Conservation (phyloP, 83 land plant species). For the Diphasiastrum complanatum region DNA sequence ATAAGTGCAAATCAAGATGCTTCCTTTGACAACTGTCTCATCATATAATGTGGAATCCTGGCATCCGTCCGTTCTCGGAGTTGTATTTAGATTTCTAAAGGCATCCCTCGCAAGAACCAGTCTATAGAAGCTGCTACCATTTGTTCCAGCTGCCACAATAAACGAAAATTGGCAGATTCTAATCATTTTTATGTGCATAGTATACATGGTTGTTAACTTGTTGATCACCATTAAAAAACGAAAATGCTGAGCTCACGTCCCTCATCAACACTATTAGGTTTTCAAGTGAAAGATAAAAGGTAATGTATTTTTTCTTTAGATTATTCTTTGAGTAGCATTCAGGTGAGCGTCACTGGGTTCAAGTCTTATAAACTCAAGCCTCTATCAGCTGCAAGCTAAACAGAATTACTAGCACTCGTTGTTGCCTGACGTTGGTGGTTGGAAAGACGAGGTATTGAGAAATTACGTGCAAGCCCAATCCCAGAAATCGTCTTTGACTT, state of each 20-base stretch:
- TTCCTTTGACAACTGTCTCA: not conserved
- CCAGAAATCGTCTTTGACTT: slow-evolving; percentile 46
- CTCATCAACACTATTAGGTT: not conserved
- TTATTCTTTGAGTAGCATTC: too few relatives aligned
- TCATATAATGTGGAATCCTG: slow-evolving; percentile 5
- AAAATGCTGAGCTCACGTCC: not conserved
- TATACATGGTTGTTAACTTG: too few relatives aligned
- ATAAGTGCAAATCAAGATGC: slow-evolving; percentile 4
- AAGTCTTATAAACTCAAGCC: not conserved
- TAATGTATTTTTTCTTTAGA: too few relatives aligned
- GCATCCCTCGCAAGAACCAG: slow-evolving; percentile 1
- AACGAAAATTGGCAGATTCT: not conserved
- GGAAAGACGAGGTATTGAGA: not conserved
- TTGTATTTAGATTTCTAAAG: not conserved
- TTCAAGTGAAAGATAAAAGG: not conserved
- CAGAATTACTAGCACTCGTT: too few relatives aligned
- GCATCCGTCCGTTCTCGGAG: not conserved
- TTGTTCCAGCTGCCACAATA: slow-evolving; percentile 17
- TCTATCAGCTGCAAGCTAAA: not conserved
- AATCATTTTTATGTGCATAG: not conserved
- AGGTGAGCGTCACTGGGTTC: slow-evolving; percentile 5
- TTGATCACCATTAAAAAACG: not conserved
- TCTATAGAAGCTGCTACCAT: slow-evolving; percentile 5
- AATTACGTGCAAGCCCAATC: slow-evolving; percentile 74
- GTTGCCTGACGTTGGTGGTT: not conserved